phyloP scores from a whole-genome alignment of 1,284 basidiomycete species.

The Cutaneotrichosporon arboriforme region DNA sequence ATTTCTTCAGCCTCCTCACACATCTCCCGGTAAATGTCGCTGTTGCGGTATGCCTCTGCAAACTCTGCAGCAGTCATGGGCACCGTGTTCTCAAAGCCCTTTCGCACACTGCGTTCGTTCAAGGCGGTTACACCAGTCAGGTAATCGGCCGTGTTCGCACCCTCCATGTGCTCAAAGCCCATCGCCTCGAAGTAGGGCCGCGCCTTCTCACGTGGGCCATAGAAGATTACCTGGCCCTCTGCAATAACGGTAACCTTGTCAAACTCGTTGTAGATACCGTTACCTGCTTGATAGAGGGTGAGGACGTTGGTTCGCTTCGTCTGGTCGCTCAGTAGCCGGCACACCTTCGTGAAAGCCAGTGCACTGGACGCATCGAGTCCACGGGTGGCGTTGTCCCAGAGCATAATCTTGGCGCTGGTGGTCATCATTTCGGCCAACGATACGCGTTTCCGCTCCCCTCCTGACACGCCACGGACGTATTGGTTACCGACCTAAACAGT shows the following conservation, averaged over 20 bases:
- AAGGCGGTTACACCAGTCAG: constrained; percentile 56
- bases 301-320: constrained; percentile 72
- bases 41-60: constrained; percentile 27
- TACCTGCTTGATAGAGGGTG: constrained; percentile 65
- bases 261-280: constrained; percentile 54
- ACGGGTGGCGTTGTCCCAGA: constrained; percentile 57
- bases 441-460: constrained; percentile 64
- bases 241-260: constrained; percentile 60
- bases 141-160: constrained; percentile 55
- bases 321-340: constrained; percentile 72
- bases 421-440: constrained; percentile 66
- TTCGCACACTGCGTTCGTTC: constrained; percentile 55
- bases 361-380: constrained; percentile 80
- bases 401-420: constrained; percentile 55
- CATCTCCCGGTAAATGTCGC: constrained; percentile 28
- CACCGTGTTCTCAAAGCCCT: constrained; percentile 50
- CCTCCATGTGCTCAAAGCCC: constrained; percentile 59
- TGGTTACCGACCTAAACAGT: constrained; percentile 56
- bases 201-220: constrained; percentile 66
- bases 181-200: constrained; percentile 70
- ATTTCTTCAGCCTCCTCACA: constrained; percentile 30
- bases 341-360: constrained; percentile 65
- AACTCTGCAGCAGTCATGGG: constrained; percentile 62
- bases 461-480: constrained; percentile 67
- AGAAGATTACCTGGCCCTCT: constrained; percentile 74